phyloP scores from a whole-genome alignment of 2,329 filamentous ascomycete genomes.

The Trichoderma arundinaceum region DNA sequence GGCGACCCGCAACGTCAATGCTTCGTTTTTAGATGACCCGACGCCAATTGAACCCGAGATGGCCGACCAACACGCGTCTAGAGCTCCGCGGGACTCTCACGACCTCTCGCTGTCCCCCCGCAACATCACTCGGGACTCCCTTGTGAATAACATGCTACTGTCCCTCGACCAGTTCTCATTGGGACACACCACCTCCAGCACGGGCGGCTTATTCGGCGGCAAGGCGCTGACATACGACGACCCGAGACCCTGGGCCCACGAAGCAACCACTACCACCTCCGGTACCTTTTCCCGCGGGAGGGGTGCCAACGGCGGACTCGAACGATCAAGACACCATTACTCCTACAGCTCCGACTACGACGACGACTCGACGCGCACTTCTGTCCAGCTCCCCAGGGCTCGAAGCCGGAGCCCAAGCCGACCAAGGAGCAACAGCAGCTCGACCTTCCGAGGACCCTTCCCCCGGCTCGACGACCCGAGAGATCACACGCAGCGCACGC shows the following conservation, averaged over 20 bases:
- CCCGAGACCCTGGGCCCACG: conserved; percentile 34
- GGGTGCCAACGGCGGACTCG: conserved; percentile 41
- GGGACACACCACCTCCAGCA: conserved; percentile 45
- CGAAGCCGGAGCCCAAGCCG: conserved; percentile 12
- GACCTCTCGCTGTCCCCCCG: conserved; percentile 81
- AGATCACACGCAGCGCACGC: conserved; percentile 48
- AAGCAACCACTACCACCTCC: conserved; percentile 36
- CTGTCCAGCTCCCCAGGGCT: conserved; percentile 52
- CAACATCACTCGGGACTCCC: conserved; percentile 82
- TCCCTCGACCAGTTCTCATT: conserved; percentile 85
- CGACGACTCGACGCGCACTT: conserved; percentile 60
- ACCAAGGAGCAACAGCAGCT: conserved; percentile 80
- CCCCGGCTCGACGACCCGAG: conserved; percentile 68
- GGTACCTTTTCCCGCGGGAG: conserved; percentile 3
- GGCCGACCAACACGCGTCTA: conserved; percentile 38
- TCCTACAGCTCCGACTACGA: conserved; percentile 66
- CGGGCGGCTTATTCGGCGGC: conserved; percentile 28
- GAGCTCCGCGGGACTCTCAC: conserved; percentile 69
- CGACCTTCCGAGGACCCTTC: conserved; percentile 67
- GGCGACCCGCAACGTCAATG: conserved; percentile 36
- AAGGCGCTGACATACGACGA: conserved; percentile 37
- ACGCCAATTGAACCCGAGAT: conserved; percentile 36
- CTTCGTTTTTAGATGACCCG: conserved; percentile 38
- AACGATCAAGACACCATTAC: conserved; percentile 45
- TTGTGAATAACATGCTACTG: conserved; percentile 94